Evolutionary conservation across 768 basidiomycete species (phyloP), one percentile per base, ranked within the genome.

Genomic region (Mycena rosella): DNA sequence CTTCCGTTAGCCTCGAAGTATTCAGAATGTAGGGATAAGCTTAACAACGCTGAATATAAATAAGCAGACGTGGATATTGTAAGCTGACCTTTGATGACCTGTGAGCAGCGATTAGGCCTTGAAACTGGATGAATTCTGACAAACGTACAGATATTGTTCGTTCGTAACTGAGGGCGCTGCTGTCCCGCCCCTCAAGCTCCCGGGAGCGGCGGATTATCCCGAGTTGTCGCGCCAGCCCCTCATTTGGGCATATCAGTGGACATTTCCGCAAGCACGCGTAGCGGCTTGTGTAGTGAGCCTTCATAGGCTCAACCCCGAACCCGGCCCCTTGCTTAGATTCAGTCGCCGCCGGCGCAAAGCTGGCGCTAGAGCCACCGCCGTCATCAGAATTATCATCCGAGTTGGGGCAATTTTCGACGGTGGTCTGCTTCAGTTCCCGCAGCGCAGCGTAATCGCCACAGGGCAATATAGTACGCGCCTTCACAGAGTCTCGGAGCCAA

Each of bases 131-230:
- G 13, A 34, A 53, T 34, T 10, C 32, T 17, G 51, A 34, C 34
- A 57, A 13, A 30, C 88, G 70, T 74, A 91, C 91, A n/a, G 89
- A 84, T 69, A 94, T 89, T 2, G 91, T 89, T 53, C 92, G 84
- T 36, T 88, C 83, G 70, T 95, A 96, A 67, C 88, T 89, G 53
- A 95, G 78, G 44, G 89, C 88, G 71, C 91, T 93, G 30, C 87
- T 80, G 24, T 84, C 82, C 56, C 92, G 85, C 15, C 91, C 89
- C 74, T 95, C 94, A 2, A 93, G 78, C 51, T 87, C 82, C 49
- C 94, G 83, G 27, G 84, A 80, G 38, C 80, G 84, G 20, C 85
- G 84, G 32, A 95, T 84, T 20, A 91, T 77, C 30, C 83, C 84
- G 15, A 95, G 77, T 70, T 90, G 86, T n/a, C 77, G 68, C 6